Percentiles rank a stretch among this genome's conserved stretches.
Conservation (phyloP, 495 filamentous ascomycete genomes). For the Cenococcum geophilum region DNA sequence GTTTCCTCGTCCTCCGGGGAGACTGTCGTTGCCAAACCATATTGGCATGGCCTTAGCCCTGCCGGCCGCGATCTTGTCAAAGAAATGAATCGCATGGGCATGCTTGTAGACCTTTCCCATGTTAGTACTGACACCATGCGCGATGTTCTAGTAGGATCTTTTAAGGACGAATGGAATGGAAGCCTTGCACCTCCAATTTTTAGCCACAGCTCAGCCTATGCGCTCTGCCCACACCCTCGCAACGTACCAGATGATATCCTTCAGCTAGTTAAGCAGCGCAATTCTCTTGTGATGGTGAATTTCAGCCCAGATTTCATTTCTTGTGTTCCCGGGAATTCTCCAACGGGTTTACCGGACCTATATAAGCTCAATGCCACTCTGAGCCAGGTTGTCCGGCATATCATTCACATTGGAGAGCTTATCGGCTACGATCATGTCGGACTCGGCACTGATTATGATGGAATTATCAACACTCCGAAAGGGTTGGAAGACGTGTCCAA, state of each 20-base stretch:
- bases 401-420: conserved; percentile 60
- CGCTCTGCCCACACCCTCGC: conserved; percentile 61
- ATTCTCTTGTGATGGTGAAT: conserved; percentile 69
- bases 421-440: conserved; percentile 73
- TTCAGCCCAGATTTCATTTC: conserved; percentile 76
- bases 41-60: conserved; percentile 52
- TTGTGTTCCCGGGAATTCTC: conserved; percentile 48
- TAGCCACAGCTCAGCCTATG: conserved; percentile 61
- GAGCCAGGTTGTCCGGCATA: conserved; percentile 67
- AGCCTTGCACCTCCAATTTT: conserved; percentile 63
- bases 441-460: conserved; percentile 70
- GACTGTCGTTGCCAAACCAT: conserved; percentile 36
- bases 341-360: conserved; percentile 34
- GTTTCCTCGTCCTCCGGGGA: conserved; percentile 34
- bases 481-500: conserved; percentile 75
- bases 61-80: conserved; percentile 59
- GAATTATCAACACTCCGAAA: conserved; percentile 48
- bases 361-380: conserved; percentile 65
- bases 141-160: conserved; percentile 52
- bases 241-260: conserved; percentile 71
- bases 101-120: conserved; percentile 72
- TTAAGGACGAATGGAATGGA: conserved; percentile 42
- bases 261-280: conserved; percentile 52
- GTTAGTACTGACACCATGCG: conserved; percentile 63
- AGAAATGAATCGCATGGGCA: conserved; percentile 77